These are phyloP conservation scores for Metschnikowia sp. DNA, from an alignment of 805 yeast species.

Conservation along the genomic window DNA sequence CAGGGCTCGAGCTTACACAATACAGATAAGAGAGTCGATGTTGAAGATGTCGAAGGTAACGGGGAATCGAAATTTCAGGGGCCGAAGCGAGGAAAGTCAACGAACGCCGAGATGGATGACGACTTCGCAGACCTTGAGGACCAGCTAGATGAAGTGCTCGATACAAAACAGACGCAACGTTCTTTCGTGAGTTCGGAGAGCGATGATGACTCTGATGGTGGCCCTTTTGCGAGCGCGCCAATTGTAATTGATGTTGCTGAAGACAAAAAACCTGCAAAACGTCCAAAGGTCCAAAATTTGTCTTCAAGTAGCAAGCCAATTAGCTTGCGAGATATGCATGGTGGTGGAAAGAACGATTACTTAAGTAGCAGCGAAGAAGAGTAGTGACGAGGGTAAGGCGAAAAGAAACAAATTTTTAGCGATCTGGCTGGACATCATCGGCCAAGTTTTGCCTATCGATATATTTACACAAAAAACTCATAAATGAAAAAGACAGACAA, in stretches of 20 bases:
- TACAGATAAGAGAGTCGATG: no score
- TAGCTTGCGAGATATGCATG: conserved; percentile 38
- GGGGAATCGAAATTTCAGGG: neutral
- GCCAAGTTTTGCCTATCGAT: no score
- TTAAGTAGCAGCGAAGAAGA: conserved; percentile 34
- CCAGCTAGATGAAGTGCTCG: conserved; percentile 40
- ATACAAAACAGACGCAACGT: conserved; percentile 17
- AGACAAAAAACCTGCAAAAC: conserved; percentile 12
- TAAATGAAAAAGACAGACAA: no score
- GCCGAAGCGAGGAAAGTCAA: neutral
- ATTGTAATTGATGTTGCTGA: conserved; percentile 26
- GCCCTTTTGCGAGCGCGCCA: conserved; percentile 22
- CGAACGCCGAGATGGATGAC: conserved; percentile 28
- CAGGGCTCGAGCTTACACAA: no score
- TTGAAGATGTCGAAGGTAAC: neutral
- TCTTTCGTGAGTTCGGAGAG: conserved; percentile 11
- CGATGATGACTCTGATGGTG: conserved; percentile 27
- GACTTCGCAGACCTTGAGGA: conserved; percentile 44
- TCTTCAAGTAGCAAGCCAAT: conserved; percentile 26
- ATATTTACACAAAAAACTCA: no score
- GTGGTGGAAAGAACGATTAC: conserved; percentile 25
- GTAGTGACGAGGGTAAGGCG: conserved; percentile 4
- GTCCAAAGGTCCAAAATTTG: conserved; percentile 2
- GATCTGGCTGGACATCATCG: no score
- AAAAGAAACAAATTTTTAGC: no score